Conservation (phyloP, 192 early-diverging fungal species). For the Coemansia furcata region DNA sequence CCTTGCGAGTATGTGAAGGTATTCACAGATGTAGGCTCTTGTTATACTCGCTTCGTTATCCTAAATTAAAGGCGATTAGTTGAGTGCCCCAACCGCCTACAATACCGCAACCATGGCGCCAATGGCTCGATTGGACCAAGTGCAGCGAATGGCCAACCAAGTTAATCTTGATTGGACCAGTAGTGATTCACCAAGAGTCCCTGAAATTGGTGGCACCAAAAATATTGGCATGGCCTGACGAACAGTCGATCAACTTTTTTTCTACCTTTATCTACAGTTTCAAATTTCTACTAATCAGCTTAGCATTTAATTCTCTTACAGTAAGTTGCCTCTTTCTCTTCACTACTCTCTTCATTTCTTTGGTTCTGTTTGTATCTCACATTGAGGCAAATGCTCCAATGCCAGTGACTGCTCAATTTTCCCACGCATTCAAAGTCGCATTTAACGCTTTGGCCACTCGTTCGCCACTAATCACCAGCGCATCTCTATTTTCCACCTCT, state of each 20-base stretch:
- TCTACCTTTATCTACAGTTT: neutral
- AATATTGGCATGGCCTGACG: neutral
- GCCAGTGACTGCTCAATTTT: slow-evolving; percentile 1
- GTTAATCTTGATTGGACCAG: neutral
- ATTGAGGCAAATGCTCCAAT: slow-evolving; percentile 7
- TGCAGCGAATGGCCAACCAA: neutral
- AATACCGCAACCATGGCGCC: neutral
- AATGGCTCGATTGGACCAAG: neutral
- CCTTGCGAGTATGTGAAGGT: no score
- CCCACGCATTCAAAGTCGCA: neutral
- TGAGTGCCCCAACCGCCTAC: no score
- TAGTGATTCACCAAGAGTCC: neutral
- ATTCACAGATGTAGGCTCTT: no score
- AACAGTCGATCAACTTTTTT: neutral
- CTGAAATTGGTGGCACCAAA: neutral
- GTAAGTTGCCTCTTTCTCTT: neutral
- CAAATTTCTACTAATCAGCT: neutral
- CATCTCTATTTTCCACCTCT: neutral
- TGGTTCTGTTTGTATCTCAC: neutral
- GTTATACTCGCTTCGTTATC: no score
- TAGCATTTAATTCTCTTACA: slow-evolving; percentile 3
- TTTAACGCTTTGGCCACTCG: neutral
- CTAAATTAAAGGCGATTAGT: no score
- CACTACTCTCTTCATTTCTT: neutral
- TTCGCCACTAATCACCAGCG: slow-evolving; percentile 5